These are phyloP conservation scores for Boletellus ananas DNA, from an alignment of 768 basidiomycete genomes.

Conservation along the genomic window DNA sequence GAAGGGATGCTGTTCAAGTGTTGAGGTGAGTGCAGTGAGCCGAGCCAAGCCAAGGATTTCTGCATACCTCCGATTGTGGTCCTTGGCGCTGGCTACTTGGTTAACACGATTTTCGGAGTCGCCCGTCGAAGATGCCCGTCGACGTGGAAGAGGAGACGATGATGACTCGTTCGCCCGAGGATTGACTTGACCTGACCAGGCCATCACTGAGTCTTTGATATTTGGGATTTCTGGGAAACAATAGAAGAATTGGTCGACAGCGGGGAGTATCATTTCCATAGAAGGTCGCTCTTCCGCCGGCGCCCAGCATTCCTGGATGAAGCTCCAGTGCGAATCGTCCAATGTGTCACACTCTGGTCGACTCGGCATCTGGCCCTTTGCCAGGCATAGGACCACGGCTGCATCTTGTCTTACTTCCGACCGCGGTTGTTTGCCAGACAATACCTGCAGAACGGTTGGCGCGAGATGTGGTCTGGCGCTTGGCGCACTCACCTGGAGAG, in stretches of 20 bases:
- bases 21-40: no score
- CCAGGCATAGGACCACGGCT: conserved; percentile 5
- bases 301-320: conserved; percentile 11
- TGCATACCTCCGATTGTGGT: no score
- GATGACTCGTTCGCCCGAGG: no score
- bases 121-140: no score
- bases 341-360: conserved; percentile 2
- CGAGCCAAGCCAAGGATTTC: no score
- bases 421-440: conserved; percentile 16
- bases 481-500: conserved; percentile 18
- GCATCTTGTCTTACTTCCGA: neutral
- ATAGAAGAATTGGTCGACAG: neutral
- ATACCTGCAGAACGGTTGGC: conserved; percentile 16
- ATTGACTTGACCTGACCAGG: no score
- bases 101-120: no score
- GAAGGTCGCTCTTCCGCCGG: neutral
- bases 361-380: neutral
- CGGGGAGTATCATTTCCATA: neutral
- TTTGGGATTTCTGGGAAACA: no score
- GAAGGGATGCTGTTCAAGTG: no score
- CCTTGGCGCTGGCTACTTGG: no score
- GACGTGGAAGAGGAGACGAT: no score
- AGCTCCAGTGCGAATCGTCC: conserved; percentile 7
- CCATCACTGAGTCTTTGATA: no score
- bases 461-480: fast-evolving